Percentiles rank a stretch among this genome's conserved stretches.
Conservation (phyloP, 345 rosid genomes). For the Heritiera littoralis region DNA sequence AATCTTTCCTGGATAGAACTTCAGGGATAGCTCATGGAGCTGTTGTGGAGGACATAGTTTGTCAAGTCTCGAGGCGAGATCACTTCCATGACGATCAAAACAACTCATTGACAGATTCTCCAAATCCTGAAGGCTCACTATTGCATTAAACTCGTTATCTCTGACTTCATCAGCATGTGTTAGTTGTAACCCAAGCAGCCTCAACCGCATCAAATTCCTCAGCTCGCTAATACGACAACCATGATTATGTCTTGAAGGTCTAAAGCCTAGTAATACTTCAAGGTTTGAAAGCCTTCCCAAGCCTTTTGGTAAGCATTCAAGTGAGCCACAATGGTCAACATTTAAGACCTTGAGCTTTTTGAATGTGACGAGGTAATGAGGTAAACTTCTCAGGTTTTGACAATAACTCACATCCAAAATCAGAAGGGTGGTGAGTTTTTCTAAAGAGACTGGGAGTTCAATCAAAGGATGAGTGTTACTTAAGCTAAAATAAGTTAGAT, state of each 20-base stretch:
- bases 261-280: conserved; percentile 62
- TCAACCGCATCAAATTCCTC: conserved; percentile 41
- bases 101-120: conserved; percentile 46
- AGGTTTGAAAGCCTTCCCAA: conserved; percentile 55
- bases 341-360: conserved; percentile 57
- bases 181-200: conserved; percentile 53
- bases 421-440: no score
- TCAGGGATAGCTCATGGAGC: conserved; percentile 57
- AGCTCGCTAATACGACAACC: conserved; percentile 61
- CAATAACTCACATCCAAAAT: no score
- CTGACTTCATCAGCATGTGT: conserved; percentile 52
- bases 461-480: no score
- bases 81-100: conserved; percentile 49
- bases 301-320: conserved; percentile 59
- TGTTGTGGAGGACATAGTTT: conserved; percentile 52
- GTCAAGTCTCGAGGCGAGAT: conserved; percentile 49
- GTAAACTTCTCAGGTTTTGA: conserved; percentile 27
- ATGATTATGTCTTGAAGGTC: conserved; percentile 50
- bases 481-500: no score
- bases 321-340: conserved; percentile 59
- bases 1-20: conserved; percentile 50
- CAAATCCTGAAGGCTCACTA: conserved; percentile 49
- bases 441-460: no score
- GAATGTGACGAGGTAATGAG: conserved; percentile 40
- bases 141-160: conserved; percentile 49